phyloP scores from a whole-genome alignment of 2,329 filamentous ascomycete genomes.

The Helotiales sp. region DNA sequence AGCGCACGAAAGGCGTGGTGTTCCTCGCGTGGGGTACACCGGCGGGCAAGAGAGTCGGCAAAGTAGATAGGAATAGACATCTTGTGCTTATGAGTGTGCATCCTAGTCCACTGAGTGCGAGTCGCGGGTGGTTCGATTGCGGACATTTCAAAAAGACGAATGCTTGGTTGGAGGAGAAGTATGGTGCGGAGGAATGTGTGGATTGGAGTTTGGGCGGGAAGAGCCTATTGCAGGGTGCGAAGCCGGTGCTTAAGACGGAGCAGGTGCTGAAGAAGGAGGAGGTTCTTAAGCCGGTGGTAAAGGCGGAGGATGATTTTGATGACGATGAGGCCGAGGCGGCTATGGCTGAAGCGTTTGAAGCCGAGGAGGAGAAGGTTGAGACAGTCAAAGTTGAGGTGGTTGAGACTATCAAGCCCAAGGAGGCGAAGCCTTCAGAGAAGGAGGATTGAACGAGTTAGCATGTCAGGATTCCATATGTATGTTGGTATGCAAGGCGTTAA shows the following conservation, averaged over 20 bases:
- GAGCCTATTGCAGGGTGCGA: not conserved
- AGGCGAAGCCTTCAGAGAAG: not conserved
- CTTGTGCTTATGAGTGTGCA: conserved; percentile 86
- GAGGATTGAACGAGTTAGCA: not conserved
- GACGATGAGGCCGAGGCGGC: conserved; percentile 4
- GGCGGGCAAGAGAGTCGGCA: conserved; percentile 77
- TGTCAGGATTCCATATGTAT: not conserved
- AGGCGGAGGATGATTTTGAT: not conserved
- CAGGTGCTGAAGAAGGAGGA: not conserved
- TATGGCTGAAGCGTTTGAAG: conserved; percentile 6
- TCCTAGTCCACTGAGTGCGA: conserved; percentile 89
- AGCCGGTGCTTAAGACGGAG: not conserved
- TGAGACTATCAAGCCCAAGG: not conserved
- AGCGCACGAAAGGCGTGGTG: conserved; percentile 80
- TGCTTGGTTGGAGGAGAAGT: conserved; percentile 79
- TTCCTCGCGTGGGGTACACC: conserved; percentile 94
- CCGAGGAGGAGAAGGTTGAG: conserved; percentile 1
- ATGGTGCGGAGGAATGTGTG: conserved; percentile 80
- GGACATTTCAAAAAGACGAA: conserved; percentile 83
- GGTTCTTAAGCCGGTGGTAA: not conserved
- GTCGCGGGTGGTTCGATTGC: conserved; percentile 81
- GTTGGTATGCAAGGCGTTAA: not conserved
- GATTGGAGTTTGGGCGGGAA: conserved; percentile 72
- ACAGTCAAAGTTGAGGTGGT: not conserved
- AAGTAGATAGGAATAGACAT: conserved; percentile 75